Base-by-base conservation (phyloP, 352 stramenopile species). In the Globisporangium viniferum region DNA sequence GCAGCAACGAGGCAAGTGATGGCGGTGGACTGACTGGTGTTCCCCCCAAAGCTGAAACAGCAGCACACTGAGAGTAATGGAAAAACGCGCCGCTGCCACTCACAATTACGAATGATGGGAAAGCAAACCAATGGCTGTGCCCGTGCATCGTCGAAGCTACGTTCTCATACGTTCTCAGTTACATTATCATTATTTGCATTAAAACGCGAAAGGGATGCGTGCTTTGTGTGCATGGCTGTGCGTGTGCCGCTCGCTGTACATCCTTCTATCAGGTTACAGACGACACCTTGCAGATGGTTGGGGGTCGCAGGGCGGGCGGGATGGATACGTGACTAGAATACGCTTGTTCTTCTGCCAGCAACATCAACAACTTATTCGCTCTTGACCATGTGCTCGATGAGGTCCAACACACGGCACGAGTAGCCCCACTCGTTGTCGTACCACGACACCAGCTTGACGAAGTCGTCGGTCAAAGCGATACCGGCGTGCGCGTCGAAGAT, bases 341-440 rank as follows among this genome's bases (percentile, higher is more conserved):
- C 53, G 15, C 53, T 57, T 57, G 27, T 33, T 56, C 10, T 18
- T 18, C 7, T 31, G 0, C 29, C 18, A 44, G 7, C 18, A 44
- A 7, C 12, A 22, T 27, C 10, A 41, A 29, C 20, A 15, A 63
- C 65, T 86, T 86, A 90, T 55, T 99, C 95, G 69, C 89, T 89
- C 73, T 92, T 92, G 73, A 92, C 89, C 83, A 98, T 97, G 88
- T 99, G 93, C 86, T 93, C 91, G 76, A 99, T 98, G 72, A 99
- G 85, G 85, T 99, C 96, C 74, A 99, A 79, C 75, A 99, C 89
- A 86, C 97, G 95, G 88, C 87, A 89, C 71, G 87, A 98, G 95
- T 99, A 99, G 71, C 97, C 97, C 85, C 94, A 99, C 81, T 99
- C 97, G 89, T 99, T 99, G 88, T 99, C 98, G 78, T 99, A 99